These are phyloP conservation scores for Globisporangium paddicum DNA, from an alignment of 352 stramenopile species.

Conservation along the genomic window DNA sequence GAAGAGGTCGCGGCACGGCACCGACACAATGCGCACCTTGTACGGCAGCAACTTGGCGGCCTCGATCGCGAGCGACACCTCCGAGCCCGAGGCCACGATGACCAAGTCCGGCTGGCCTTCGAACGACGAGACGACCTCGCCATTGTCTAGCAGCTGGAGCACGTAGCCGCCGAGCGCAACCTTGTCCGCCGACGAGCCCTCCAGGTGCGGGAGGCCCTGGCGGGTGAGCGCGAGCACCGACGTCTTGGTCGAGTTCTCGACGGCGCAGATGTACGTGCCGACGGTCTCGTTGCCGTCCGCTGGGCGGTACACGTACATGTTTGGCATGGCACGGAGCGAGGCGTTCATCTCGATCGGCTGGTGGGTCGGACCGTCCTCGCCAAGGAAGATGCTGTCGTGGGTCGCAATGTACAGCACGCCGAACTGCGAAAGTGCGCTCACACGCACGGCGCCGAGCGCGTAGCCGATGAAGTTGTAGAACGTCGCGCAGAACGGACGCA, in stretches of 20 bases:
- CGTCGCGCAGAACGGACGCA: constrained; percentile 97
- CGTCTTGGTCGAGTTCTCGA: constrained; percentile 85
- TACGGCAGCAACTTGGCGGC: constrained; percentile 89
- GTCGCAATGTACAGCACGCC: constrained; percentile 98
- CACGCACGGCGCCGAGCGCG: constrained; percentile 92
- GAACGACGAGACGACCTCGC: constrained; percentile 63
- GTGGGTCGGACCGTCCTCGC: constrained; percentile 99
- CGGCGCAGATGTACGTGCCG: constrained; percentile 91
- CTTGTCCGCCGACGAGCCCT: constrained; percentile 83
- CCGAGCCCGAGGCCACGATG: constrained; percentile 92
- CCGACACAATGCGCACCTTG: constrained; percentile 94
- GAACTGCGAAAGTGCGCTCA: constrained; percentile 94
- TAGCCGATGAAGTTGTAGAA: constrained; percentile 99
- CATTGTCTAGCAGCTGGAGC: constrained; percentile 72
- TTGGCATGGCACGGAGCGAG: constrained; percentile 95
- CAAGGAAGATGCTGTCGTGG: constrained; percentile 99
- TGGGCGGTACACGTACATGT: constrained; percentile 97
- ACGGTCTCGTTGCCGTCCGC: constrained; percentile 98
- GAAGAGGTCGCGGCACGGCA: constrained; percentile 98
- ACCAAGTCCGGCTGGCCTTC: constrained; percentile 88
- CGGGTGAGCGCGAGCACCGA: constrained; percentile 93
- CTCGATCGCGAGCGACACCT: constrained; percentile 94
- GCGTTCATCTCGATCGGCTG: constrained; percentile 99
- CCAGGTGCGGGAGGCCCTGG: constrained; percentile 89
- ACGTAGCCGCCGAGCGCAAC: constrained; percentile 92